Percentiles rank a stretch among this genome's conserved stretches.
Evolutionary conservation across 352 stramenopile genomes (phyloP).

Genomic region (Pythium aphanidermatum): DNA sequence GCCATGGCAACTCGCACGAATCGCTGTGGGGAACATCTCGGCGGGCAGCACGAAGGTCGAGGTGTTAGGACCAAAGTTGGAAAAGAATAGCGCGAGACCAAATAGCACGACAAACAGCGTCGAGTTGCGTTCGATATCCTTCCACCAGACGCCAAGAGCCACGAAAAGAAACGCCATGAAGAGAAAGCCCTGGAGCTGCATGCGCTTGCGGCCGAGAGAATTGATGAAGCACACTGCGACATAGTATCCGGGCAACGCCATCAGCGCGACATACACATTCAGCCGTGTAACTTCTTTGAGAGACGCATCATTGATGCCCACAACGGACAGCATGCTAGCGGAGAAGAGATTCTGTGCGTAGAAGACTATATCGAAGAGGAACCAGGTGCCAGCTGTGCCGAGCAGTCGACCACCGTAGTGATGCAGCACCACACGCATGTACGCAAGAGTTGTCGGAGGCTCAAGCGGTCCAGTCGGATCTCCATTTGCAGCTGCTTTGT

Average conservation of each 20-base stretch:
- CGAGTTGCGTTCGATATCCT: constrained; percentile 36
- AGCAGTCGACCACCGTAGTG: constrained; percentile 49
- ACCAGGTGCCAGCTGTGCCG: constrained; percentile 72
- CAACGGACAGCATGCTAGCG: constrained; percentile 52
- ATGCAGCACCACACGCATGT: constrained; percentile 31
- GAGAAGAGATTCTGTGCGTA: constrained; percentile 80
- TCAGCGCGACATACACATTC: constrained; percentile 56
- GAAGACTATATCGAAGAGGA: constrained; percentile 84
- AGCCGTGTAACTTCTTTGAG: constrained; percentile 47
- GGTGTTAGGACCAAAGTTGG: constrained; percentile 86
- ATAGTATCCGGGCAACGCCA: constrained; percentile 79
- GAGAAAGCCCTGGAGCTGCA: constrained; percentile 72
- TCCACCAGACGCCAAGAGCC: constrained; percentile 55
- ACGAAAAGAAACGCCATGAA: constrained; percentile 66
- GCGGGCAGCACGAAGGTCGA: constrained; percentile 74
- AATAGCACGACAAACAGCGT: constrained; percentile 73
- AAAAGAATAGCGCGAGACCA: constrained; percentile 71
- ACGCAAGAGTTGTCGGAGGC: neutral
- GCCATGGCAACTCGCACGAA: constrained; percentile 83
- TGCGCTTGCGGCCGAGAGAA: constrained; percentile 51
- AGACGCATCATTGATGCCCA: constrained; percentile 42
- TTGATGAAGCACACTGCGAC: constrained; percentile 72
- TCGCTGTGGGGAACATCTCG: constrained; percentile 82
- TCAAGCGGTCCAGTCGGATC: too few species aligned
- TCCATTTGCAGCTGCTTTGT: constrained; percentile 10